These are phyloP conservation scores for Candida pini DNA, from an alignment of 805 yeast species.

Conservation along the genomic window DNA sequence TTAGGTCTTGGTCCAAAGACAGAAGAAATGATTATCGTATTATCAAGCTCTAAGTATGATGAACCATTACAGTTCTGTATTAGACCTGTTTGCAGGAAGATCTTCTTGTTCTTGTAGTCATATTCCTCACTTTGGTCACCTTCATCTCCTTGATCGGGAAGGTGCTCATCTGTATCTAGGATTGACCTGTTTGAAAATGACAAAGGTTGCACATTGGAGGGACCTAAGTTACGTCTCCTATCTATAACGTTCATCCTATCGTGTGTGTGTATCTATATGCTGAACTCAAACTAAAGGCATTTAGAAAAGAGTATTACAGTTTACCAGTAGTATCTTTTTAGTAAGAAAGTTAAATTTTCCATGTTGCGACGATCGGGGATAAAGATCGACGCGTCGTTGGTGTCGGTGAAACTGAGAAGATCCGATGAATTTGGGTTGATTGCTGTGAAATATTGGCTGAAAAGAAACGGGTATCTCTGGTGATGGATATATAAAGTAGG, in stretches of 20 bases:
- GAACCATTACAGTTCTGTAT: conserved; percentile 78
- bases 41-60: conserved; percentile 65
- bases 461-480: too few relatives aligned
- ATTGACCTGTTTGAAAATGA: conserved; percentile 26
- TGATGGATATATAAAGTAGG: too few relatives aligned
- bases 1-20: conserved; percentile 88
- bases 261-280: neutral
- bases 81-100: conserved; percentile 60
- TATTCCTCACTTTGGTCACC: conserved; percentile 10
- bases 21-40: conserved; percentile 57
- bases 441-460: too few relatives aligned
- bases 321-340: neutral
- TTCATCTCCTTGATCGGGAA: neutral
- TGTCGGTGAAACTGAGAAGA: too few relatives aligned
- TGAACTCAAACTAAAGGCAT: too few relatives aligned
- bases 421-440: too few relatives aligned
- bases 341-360: too few relatives aligned
- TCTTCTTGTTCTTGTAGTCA: conserved; percentile 17
- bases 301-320: neutral
- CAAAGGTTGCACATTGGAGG: conserved; percentile 56
- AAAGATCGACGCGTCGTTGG: too few relatives aligned
- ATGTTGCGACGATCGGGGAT: too few relatives aligned
- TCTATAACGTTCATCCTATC: conserved; percentile 43
- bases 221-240: conserved; percentile 85
- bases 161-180: conserved; percentile 12